A percentile compares a stretch with the other conserved stretches of the same genome.
Conservation (phyloP, 495 filamentous ascomycete genomes). For the Daldinia decipiens region DNA sequence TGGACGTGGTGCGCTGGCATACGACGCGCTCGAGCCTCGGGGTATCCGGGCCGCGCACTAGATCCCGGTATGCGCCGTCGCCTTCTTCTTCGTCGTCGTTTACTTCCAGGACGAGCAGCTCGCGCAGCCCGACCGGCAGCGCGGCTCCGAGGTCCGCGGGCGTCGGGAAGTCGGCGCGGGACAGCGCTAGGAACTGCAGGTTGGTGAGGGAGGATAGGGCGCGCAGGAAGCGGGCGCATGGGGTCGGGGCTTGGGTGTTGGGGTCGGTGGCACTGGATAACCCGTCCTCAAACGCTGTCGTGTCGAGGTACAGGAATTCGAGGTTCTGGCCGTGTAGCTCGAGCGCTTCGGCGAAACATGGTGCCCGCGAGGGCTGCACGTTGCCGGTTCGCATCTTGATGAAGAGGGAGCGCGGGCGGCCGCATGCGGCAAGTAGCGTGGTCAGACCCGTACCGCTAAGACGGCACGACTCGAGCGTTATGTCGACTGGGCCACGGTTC, state of each 20-base stretch:
- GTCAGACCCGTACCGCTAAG: background rate
- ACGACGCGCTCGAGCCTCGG: background rate
- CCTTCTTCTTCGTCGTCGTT: background rate
- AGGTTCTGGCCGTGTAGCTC: background rate
- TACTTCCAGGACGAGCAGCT: conserved; percentile 11
- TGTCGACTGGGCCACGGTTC: background rate
- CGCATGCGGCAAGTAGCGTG: conserved; percentile 1
- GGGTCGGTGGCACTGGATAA: background rate
- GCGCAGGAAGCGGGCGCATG: background rate
- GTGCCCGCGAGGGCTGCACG: background rate
- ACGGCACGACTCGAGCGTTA: conserved; percentile 18
- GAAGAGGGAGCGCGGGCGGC: conserved; percentile 10
- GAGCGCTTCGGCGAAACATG: conserved; percentile 3
- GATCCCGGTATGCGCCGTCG: background rate
- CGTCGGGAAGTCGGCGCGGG: background rate
- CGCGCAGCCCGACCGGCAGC: conserved; percentile 11
- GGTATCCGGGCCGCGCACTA: background rate
- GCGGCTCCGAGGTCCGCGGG: background rate
- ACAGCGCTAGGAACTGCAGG: conserved; percentile 1
- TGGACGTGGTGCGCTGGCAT: background rate
- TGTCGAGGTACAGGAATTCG: conserved; percentile 4
- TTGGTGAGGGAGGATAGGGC: background rate
- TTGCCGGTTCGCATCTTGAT: conserved; percentile 12
- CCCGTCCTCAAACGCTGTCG: conserved; percentile 6
- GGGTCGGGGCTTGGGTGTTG: too few species aligned